phyloP scores from a whole-genome alignment of 345 rosid species.

The Cardamine chenopodiifolia region DNA sequence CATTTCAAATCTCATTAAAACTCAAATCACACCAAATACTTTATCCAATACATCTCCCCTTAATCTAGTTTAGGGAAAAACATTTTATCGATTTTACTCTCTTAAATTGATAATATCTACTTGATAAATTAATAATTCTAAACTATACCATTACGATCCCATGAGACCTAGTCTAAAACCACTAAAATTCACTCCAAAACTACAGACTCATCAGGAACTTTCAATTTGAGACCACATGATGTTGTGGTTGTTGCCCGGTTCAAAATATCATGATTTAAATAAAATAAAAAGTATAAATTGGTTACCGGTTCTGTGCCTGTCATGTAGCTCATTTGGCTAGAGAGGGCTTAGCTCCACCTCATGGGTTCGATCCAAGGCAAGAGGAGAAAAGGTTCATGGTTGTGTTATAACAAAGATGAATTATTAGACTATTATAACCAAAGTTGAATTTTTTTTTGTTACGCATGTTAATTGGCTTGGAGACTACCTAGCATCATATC shows the following conservation, averaged over 20 bases:
- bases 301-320: neutral
- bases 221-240: neutral
- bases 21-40: no score
- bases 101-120: neutral
- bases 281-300: no score
- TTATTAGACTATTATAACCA: neutral
- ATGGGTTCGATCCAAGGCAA: neutral
- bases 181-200: neutral
- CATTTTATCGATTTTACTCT: neutral
- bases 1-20: no score
- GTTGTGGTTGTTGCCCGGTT: neutral
- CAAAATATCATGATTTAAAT: no score
- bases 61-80: neutral
- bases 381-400: neutral
- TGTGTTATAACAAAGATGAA: neutral
- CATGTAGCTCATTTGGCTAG: neutral
- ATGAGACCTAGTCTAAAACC: neutral
- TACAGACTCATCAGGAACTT: neutral
- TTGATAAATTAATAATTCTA: neutral
- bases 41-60: no score
- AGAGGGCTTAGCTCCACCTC: neutral
- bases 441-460: neutral
- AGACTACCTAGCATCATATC: neutral
- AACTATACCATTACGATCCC: neutral
- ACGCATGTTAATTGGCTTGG: neutral